Base-by-base conservation (phyloP, 2,329 filamentous ascomycete genomes). In the Drechslerella stenobrocha region DNA sequence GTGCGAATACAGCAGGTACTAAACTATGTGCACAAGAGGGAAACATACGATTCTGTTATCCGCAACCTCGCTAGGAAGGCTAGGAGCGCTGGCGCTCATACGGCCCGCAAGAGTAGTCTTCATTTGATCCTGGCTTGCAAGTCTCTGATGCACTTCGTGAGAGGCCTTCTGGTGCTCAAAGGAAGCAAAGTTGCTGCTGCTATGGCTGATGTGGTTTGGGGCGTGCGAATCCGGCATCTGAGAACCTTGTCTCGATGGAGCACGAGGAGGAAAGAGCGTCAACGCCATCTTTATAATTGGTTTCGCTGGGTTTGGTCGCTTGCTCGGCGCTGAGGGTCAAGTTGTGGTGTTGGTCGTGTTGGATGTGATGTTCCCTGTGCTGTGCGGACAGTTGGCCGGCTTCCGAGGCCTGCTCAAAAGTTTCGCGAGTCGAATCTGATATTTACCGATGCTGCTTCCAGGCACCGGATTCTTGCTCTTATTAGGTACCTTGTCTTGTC, bases 31-130 rank as follows among this genome's bases (percentile, higher is more conserved):
- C 3, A 9, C 22, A 42, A 3, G 5, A 13, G 11, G 18, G 18
- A 30, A 18, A 65, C 61, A 22, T 66, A 66, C 61, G n/a, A 66
- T 45, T 59, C 61, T 58, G 37, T 66, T 66, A 30, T 66, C 61
- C 1, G 26, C 15, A 18, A n/a, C 30, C 20, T 58, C 53, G 47
- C 28, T 30, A 13, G 44, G 30, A 22, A 44, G 32, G 52, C 32
- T 22, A 42, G 48, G 48, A 37, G 47, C 24, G 28, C 22, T 52
- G 52, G 51, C 18, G 28, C 23, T 65, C 45, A 46, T 56, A 24
- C 44, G 45, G 45, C 40, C 32, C 30, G 58, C 18, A 51, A 37
- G 34, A 20, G 58, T 37, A 50, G 52, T 20, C 46, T 53, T 50
- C 5, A 30, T 52, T 28, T 60, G 45, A 3, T 42, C 37, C 7